Evolutionary conservation across 495 filamentous ascomycete genomes (phyloP).

Genomic region (Apodospora peruviana): DNA sequence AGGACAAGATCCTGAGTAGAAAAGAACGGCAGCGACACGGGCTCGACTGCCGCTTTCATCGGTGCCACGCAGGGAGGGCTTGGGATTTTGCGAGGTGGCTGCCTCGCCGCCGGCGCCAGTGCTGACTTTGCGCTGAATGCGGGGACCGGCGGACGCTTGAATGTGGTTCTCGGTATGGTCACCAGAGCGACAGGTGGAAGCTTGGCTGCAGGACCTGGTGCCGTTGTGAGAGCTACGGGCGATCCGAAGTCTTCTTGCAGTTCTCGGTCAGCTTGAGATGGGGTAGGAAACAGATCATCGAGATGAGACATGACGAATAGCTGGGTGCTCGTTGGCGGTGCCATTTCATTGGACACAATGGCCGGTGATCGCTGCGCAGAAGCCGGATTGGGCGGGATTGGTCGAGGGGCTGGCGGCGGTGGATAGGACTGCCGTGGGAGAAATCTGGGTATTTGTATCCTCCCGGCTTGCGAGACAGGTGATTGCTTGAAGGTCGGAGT

Average conservation of each 20-base stretch:
- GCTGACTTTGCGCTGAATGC: background rate
- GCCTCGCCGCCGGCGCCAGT: background rate
- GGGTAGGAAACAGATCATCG: conserved; percentile 43
- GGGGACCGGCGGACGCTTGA: background rate
- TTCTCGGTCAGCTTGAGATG: conserved; percentile 42
- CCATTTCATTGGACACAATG: too few species aligned
- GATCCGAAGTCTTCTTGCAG: conserved; percentile 21
- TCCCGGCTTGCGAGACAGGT: too few species aligned
- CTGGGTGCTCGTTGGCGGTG: conserved; percentile 14
- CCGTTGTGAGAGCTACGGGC: background rate
- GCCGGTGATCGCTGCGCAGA: too few species aligned
- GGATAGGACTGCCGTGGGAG: too few species aligned
- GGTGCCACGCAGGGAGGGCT: background rate
- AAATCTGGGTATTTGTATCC: too few species aligned
- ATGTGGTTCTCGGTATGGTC: conserved; percentile 6
- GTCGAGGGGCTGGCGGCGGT: too few species aligned
- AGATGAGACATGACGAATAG: conserved; percentile 38
- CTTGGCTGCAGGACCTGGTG: background rate
- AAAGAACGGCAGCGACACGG: conserved; percentile 17
- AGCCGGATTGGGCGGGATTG: background rate
- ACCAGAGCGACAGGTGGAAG: conserved; percentile 15
- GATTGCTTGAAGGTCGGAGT: too few species aligned
- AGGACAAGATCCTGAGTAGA: conserved; percentile 41
- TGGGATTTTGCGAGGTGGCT: background rate
- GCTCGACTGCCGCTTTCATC: background rate